phyloP scores from a whole-genome alignment of 768 basidiomycete genomes.

The Crassisporium funariophilum region DNA sequence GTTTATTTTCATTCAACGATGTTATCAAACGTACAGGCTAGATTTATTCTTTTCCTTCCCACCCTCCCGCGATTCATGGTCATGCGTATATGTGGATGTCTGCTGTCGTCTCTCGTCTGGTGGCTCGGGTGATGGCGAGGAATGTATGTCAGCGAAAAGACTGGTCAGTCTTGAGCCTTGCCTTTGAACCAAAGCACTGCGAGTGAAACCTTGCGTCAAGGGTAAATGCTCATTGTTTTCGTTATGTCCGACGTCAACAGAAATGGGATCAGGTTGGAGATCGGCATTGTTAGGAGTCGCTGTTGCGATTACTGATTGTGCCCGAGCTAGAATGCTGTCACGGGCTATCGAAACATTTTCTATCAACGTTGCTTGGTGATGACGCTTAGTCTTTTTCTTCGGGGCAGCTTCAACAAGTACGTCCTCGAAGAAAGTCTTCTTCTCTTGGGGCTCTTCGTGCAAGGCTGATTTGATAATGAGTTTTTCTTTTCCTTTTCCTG shows the following conservation, averaged over 20 bases:
- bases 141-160: background rate
- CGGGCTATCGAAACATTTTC: constrained; percentile 50
- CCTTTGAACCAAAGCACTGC: background rate
- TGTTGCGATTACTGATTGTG: constrained; percentile 32
- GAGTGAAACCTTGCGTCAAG: constrained; percentile 33
- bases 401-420: constrained; percentile 48
- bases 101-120: too few species aligned
- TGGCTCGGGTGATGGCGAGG: too few species aligned
- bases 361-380: constrained; percentile 43
- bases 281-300: constrained; percentile 14
- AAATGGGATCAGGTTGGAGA: background rate
- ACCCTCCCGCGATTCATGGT: background rate
- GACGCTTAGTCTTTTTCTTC: constrained; percentile 46
- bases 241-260: constrained; percentile 4
- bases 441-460: constrained; percentile 13
- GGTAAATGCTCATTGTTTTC: too few species aligned
- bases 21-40: constrained; percentile 11
- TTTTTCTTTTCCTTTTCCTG: constrained; percentile 21
- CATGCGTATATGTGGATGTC: too few species aligned
- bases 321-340: constrained; percentile 39
- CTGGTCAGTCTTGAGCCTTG: background rate
- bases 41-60: background rate
- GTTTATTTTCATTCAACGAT: background rate
- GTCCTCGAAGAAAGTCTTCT: constrained; percentile 54
- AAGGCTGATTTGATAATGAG: constrained; percentile 15